Evolutionary conservation across 495 filamentous ascomycete species (phyloP).

Genomic region (Penicillium canescens): DNA sequence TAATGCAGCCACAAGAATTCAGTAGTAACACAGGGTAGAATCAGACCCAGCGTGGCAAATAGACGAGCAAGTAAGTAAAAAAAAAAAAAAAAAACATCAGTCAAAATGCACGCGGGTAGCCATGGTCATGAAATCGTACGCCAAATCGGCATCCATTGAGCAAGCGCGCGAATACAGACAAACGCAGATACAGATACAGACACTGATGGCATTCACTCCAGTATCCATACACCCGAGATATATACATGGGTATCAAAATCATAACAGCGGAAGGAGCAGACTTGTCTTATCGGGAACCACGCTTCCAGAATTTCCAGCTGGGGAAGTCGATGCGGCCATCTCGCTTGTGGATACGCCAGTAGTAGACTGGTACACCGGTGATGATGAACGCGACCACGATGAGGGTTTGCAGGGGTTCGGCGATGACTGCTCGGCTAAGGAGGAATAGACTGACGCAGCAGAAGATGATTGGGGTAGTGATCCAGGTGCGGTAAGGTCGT

Average conservation of each 20-base stretch:
- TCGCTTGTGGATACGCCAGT: conserved; percentile 71
- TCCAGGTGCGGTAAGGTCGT: conserved; percentile 92
- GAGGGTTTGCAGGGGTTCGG: conserved; percentile 85
- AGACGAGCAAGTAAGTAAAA: conserved; percentile 12
- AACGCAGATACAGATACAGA: neutral
- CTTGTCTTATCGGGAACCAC: conserved; percentile 28
- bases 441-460: conserved; percentile 97
- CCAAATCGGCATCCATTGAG: conserved; percentile 6
- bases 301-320: conserved; percentile 63
- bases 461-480: conserved; percentile 94
- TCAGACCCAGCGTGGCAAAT: conserved; percentile 5
- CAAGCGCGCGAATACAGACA: neutral
- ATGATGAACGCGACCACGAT: conserved; percentile 82
- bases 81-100: conserved; percentile 11
- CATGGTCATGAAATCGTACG: conserved; percentile 26
- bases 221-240: conserved; percentile 27
- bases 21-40: conserved; percentile 10
- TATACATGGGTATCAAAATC: conserved; percentile 34
- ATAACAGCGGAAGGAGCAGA: conserved; percentile 11
- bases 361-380: conserved; percentile 83
- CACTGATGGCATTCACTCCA: conserved; percentile 6
- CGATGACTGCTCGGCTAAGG: conserved; percentile 81
- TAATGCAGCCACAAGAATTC: neutral
- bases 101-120: conserved; percentile 12
- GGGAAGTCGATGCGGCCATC: conserved; percentile 46